phyloP scores from a whole-genome alignment of 1,284 basidiomycete genomes.

The Hymenochaete sp. region DNA sequence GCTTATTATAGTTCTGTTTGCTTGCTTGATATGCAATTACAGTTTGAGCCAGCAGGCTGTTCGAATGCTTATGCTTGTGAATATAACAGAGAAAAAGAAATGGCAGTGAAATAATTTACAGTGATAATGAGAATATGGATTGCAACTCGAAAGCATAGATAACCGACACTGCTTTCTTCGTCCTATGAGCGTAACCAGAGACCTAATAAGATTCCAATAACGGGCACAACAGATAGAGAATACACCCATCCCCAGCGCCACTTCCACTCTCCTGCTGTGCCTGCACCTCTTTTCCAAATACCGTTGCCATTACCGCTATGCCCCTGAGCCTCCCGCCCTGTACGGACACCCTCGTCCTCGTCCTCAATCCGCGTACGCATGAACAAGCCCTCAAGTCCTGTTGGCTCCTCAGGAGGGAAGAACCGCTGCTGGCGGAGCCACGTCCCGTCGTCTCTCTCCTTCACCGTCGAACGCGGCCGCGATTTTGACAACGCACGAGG shows the following conservation, averaged over 20 bases:
- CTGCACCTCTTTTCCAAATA: too few relatives aligned
- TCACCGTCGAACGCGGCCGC: neutral
- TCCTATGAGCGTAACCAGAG: slow-evolving; percentile 6
- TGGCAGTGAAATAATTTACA: neutral
- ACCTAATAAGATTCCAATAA: slow-evolving; percentile 15
- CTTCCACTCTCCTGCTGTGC: neutral
- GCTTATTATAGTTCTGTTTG: too few relatives aligned
- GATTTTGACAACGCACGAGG: neutral
- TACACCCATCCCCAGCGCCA: slow-evolving; percentile 32
- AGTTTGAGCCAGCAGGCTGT: too few relatives aligned
- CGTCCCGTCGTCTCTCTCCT: slow-evolving; percentile 19
- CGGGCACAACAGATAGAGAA: slow-evolving; percentile 28
- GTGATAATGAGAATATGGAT: neutral
- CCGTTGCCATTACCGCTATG: neutral
- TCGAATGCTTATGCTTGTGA: neutral
- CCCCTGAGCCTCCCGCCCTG: neutral
- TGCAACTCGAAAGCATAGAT: slow-evolving; percentile 28
- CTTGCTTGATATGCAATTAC: too few relatives aligned
- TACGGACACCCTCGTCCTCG: slow-evolving; percentile 21
- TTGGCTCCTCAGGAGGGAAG: slow-evolving; percentile 67
- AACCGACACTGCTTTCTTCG: slow-evolving; percentile 35
- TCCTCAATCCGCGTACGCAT: slow-evolving; percentile 53
- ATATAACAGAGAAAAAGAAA: neutral
- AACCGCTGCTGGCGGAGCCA: slow-evolving; percentile 51
- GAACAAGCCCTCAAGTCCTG: slow-evolving; percentile 68